A percentile compares a stretch with the other conserved stretches of the same genome.
Conservation (phyloP, 2,329 filamentous ascomycete genomes). For the Sarocladium kiliense region DNA sequence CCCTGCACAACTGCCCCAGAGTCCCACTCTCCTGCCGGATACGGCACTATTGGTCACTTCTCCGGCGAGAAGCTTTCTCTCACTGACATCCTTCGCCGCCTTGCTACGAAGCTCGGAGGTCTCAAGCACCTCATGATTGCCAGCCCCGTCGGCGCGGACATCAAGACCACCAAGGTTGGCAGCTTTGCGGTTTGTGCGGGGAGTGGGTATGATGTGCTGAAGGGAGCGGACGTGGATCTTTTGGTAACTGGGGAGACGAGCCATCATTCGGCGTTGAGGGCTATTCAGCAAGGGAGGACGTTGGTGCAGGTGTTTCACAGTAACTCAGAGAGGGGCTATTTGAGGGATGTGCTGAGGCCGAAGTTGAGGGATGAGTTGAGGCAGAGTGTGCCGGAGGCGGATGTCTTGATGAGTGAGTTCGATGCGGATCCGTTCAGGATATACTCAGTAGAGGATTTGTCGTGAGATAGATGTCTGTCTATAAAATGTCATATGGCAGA, state of each 20-base stretch:
- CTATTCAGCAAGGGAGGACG: slow-evolving; percentile 75
- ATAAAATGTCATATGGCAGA: background rate
- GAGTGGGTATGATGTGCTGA: slow-evolving; percentile 74
- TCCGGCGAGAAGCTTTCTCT: slow-evolving; percentile 27
- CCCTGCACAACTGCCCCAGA: slow-evolving; percentile 37
- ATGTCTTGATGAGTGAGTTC: slow-evolving; percentile 68
- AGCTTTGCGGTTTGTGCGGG: slow-evolving; percentile 86
- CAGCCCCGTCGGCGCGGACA: slow-evolving; percentile 41
- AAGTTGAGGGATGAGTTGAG: slow-evolving; percentile 57
- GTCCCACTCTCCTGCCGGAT: slow-evolving; percentile 43
- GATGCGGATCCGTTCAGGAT: slow-evolving; percentile 90
- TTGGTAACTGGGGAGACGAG: slow-evolving; percentile 89
- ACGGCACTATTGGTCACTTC: slow-evolving; percentile 46
- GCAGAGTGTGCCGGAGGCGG: slow-evolving; percentile 42
- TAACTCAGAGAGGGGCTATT: slow-evolving; percentile 83
- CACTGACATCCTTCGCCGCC: slow-evolving; percentile 38
- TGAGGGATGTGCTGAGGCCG: slow-evolving; percentile 64
- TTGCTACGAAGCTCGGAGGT: slow-evolving; percentile 65
- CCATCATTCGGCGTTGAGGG: slow-evolving; percentile 85
- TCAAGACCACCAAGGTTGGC: slow-evolving; percentile 41
- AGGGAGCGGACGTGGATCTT: slow-evolving; percentile 66
- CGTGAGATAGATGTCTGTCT: slow-evolving; percentile 14
- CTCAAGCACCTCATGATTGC: slow-evolving; percentile 50
- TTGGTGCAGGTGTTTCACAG: slow-evolving; percentile 88
- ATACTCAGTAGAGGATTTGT: slow-evolving; percentile 43